These are phyloP conservation scores for Hirsutella thompsonii DNA, from an alignment of 2,329 filamentous ascomycete genomes.

Conservation along the genomic window DNA sequence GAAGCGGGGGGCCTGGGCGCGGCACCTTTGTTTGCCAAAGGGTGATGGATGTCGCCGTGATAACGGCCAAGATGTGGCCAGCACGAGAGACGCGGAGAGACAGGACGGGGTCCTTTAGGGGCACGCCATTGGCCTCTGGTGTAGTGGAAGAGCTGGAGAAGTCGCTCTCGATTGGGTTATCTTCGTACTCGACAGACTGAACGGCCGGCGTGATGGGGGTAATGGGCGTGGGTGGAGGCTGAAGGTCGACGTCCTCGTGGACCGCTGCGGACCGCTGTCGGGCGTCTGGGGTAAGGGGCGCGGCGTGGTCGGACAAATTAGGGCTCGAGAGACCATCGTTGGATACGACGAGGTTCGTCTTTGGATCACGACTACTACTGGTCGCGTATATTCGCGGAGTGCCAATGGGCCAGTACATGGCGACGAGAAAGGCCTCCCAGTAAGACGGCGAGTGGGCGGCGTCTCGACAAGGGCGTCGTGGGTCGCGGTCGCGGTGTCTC, in stretches of 20 bases:
- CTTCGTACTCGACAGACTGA: slow-evolving; percentile 44
- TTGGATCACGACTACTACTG: slow-evolving; percentile 47
- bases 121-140: slow-evolving; percentile 21
- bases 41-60: slow-evolving; percentile 75
- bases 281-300: slow-evolving; percentile 3
- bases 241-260: slow-evolving; percentile 22
- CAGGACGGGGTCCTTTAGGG: slow-evolving; percentile 51
- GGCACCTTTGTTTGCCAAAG: slow-evolving; percentile 91
- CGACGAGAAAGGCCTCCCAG: slow-evolving; percentile 17
- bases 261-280: slow-evolving; percentile 12
- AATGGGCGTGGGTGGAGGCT: slow-evolving; percentile 29
- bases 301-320: slow-evolving; percentile 13
- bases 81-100: slow-evolving; percentile 66
- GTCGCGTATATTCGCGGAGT: slow-evolving; percentile 74
- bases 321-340: slow-evolving; percentile 44
- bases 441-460: slow-evolving; percentile 6
- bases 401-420: slow-evolving; percentile 88
- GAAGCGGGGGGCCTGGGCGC: background rate
- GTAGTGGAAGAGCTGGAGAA: slow-evolving; percentile 13
- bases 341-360: slow-evolving; percentile 37
- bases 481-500: slow-evolving; percentile 6
- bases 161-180: slow-evolving; percentile 12
- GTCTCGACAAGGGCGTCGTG: slow-evolving; percentile 10
- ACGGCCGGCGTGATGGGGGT: slow-evolving; percentile 46
- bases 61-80: slow-evolving; percentile 74